A percentile compares a stretch with the other conserved stretches of the same genome.
These are phyloP conservation scores for Dissophora globulifera DNA, from an alignment of 192 early-diverging fungal genomes.

Conservation along the genomic window DNA sequence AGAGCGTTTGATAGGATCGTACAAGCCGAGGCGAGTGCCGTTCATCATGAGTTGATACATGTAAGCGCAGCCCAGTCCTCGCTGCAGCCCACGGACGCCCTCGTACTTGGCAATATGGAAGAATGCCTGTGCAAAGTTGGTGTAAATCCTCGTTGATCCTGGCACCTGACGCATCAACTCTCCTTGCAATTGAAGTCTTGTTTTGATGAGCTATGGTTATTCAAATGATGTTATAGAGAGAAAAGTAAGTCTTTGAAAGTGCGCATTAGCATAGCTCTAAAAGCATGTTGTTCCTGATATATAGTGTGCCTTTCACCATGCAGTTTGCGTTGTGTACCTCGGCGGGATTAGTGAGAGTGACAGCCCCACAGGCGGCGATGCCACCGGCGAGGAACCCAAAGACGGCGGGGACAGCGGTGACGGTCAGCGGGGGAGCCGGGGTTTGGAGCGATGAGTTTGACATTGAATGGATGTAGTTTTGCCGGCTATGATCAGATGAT, in stretches of 20 bases:
- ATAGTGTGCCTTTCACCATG: too few relatives aligned
- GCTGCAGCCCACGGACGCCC: slow-evolving; percentile 86
- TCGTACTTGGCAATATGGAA: slow-evolving; percentile 81
- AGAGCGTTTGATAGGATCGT: slow-evolving; percentile 82
- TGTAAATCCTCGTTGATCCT: slow-evolving; percentile 68
- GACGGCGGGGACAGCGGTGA: slow-evolving; percentile 27
- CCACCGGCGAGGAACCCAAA: slow-evolving; percentile 81
- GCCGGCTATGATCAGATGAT: not conserved
- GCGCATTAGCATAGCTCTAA: too few relatives aligned
- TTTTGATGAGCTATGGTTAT: slow-evolving; percentile 95
- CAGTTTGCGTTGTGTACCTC: slow-evolving; percentile 70
- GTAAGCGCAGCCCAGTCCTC: slow-evolving; percentile 87
- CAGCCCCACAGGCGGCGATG: slow-evolving; percentile 88
- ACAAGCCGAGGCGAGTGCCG: slow-evolving; percentile 91
- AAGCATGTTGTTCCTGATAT: too few relatives aligned
- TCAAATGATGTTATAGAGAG: not conserved
- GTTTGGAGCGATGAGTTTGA: slow-evolving; percentile 16
- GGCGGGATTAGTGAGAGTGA: slow-evolving; percentile 96
- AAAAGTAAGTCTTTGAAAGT: not conserved
- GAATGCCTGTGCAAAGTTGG: slow-evolving; percentile 82
- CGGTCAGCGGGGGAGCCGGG: slow-evolving; percentile 10
- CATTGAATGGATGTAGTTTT: too few relatives aligned
- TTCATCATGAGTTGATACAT: slow-evolving; percentile 93
- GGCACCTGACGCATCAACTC: slow-evolving; percentile 74
- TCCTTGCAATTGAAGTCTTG: slow-evolving; percentile 93